Evolutionary conservation across 768 basidiomycete genomes (phyloP), one percentile per base, ranked within the genome.

Genomic region (Rhizopogon roseolus): DNA sequence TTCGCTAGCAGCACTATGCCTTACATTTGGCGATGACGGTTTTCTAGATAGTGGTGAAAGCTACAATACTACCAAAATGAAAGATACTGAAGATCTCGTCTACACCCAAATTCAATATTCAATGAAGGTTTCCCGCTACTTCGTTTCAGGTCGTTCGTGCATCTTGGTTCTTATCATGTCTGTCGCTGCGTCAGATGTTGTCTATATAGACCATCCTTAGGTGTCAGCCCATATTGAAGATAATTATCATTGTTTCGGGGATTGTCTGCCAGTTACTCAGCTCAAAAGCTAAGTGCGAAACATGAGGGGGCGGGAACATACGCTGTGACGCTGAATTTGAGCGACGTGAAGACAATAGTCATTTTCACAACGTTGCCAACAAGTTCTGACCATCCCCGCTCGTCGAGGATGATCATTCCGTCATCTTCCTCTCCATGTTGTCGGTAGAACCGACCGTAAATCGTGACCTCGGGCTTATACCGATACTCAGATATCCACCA

Each of bases 11-110:
- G 79, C 82, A 73, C 81, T 84, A 85, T 55, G 79, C 71, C 73
- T 69, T 6, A 56, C 57, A 59, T 60, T 39, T 57, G 71, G 76
- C 77, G 48, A 81, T 83, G 81, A 85, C 81, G 81, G 80, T 75
- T 77, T 83, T 78, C 83, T 84, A 84, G 83, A 85, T 85, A 84
- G 83, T 84, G 74, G 81, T 76, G 81, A 70, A 76, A 83, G 81
- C 79, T 73, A 85, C 79, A 82, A 64, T 49, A 19, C 6, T 46
- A 45, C 19, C 6, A 32, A 46, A 46, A 7, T 19, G 46, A 22
- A 48, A 48, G 13, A 48, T 34, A 34, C 19, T 13, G 19, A 22
- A 22, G 22, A 36, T 48, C 16, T 48, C 19, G 22, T 1, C 19
- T 46, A 22, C 19, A 22, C 19, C 11, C 11, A 19, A 22, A 22